Conservation (phyloP, 345 rosid species). For the Carallia pectinifolia region DNA sequence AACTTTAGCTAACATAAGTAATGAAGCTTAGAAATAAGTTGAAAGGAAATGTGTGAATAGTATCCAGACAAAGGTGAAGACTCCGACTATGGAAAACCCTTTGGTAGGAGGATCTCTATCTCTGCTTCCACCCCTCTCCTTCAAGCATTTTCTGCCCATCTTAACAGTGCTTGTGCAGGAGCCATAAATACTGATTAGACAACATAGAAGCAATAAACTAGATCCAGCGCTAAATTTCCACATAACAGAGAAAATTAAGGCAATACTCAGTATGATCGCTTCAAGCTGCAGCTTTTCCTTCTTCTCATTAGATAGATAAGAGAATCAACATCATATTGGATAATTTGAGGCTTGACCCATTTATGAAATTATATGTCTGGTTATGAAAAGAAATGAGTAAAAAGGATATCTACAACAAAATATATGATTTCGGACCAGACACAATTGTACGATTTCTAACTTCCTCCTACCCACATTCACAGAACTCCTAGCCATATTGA, state of each 20-base stretch:
- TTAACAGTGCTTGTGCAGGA: not conserved
- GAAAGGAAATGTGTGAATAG: not conserved
- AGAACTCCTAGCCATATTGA: not conserved
- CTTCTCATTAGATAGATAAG: no score
- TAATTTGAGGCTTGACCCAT: not conserved
- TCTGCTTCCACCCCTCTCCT: no score
- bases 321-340: not conserved
- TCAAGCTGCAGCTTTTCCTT: not conserved
- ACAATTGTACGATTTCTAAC: constrained; percentile 4
- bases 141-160: not conserved
- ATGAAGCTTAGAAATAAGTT: constrained; percentile 3
- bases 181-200: not conserved
- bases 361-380: not conserved
- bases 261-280: not conserved
- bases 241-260: no score
- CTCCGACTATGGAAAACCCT: not conserved
- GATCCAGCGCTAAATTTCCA: not conserved
- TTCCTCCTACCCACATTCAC: constrained; percentile 13
- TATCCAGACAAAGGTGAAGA: not conserved
- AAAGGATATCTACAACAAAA: not conserved
- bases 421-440: no score
- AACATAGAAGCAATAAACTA: not conserved
- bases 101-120: not conserved
- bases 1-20: constrained; percentile 10
- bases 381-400: not conserved